Percentiles rank a stretch among this genome's conserved stretches.
These are phyloP conservation scores for Aspergillus latus DNA, from an alignment of 2,329 filamentous ascomycete genomes.

Conservation along the genomic window DNA sequence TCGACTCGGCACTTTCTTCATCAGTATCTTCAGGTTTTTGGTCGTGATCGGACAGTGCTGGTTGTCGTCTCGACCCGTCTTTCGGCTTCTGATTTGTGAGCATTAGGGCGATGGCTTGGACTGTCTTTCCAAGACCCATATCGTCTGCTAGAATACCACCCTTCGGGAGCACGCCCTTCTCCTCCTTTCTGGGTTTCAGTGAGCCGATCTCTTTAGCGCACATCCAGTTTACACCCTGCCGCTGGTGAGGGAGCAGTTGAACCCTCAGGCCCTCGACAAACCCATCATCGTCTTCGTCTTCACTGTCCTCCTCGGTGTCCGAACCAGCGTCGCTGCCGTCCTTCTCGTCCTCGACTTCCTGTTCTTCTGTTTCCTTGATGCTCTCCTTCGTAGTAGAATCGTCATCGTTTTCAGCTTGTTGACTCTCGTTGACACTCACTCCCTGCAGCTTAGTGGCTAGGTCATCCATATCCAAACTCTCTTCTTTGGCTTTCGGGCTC, in stretches of 20 bases:
- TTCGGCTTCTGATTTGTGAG: constrained; percentile 75
- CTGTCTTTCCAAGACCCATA: constrained; percentile 92
- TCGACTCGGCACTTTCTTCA: constrained; percentile 48
- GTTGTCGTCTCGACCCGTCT: constrained; percentile 30
- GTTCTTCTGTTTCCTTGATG: constrained; percentile 22
- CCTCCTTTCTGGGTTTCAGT: constrained; percentile 75
- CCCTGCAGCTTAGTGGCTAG: constrained; percentile 45
- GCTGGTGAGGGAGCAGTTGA: constrained; percentile 86
- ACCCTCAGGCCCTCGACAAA: constrained; percentile 79
- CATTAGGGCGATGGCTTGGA: constrained; percentile 88
- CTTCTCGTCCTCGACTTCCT: constrained; percentile 42
- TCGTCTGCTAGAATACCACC: constrained; percentile 96
- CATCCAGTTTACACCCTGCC: constrained; percentile 96
- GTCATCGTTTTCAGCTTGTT: constrained; percentile 34
- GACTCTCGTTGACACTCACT: constrained; percentile 40
- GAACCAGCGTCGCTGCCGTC: constrained; percentile 14
- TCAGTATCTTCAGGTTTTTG: constrained; percentile 43
- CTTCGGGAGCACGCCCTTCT: constrained; percentile 74
- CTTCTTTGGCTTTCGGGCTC: constrained; percentile 20
- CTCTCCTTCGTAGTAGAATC: constrained; percentile 44
- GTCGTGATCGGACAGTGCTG: constrained; percentile 51
- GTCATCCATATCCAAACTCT: constrained; percentile 41
- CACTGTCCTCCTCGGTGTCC: constrained; percentile 41
- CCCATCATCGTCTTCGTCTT: constrained; percentile 59
- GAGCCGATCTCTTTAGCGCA: constrained; percentile 83